Evolutionary conservation across 768 basidiomycete genomes (phyloP), one percentile per base, ranked within the genome.

Genomic region (Tylopilus vinaceipallidus): DNA sequence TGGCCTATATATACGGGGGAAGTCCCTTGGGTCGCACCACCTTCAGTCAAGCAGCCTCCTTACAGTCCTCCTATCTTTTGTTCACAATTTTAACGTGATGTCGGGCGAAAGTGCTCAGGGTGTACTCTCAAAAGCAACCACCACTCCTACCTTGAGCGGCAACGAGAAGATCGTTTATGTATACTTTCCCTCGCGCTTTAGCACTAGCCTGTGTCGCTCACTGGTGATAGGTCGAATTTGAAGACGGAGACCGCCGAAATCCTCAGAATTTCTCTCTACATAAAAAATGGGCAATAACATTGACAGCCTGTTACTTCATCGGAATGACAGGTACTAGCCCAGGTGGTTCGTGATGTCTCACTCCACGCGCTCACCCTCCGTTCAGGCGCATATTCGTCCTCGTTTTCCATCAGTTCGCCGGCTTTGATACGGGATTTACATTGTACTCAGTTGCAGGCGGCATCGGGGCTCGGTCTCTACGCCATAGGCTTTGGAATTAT

Each of bases 401-500:
- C 80, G 0, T 86, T 79, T 63, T 75, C 75, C 26, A 65, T 81
- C 46, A 84, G 84, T 1, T 71, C 74, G 53, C 56, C 70, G 0
- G 79, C 81, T 0, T 82, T 88, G 83, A 76, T 59, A 10, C 52
- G 43, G 4, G 73, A 74, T 36, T 53, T 76, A 17, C 63, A 75
- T 43, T 78, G 74, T 54, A 75, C 74, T 0, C 36, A 65, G 10
- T 66, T 77, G 16, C 68, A 78, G 47, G 77, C 73, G 0, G 73
- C 73, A 1, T 56, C 78, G 11, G 80, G 79, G 5, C 68, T 81
- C 17, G 72, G 74, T 39, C 67, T 82, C 22, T 87, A 76, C 57
- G 71, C 77, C 0, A 54, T 86, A 6, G 84, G 83, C 0, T 87
- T 83, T 49, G 84, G 75, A 2, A 26, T 85, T 7, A 61, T 80